Evolutionary conservation across 129 eudicot genomes (phyloP), one percentile per base, ranked within the genome.

Genomic region (Flaveria ramosissima): DNA sequence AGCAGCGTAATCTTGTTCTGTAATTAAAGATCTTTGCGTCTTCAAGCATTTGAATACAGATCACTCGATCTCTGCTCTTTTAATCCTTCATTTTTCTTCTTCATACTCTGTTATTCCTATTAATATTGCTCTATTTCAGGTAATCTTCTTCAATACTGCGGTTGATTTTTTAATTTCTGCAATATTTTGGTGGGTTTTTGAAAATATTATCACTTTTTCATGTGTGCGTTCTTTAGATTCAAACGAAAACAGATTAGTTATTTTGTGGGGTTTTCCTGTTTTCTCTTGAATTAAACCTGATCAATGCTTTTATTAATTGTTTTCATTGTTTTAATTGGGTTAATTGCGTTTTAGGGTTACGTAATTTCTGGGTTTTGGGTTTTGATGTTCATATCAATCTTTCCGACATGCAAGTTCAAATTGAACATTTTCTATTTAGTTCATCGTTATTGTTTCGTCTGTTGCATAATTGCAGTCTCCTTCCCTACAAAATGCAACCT

Each of bases 321-420:
- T 24, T 75, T 74, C 27, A 4, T 36, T 36, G 7, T 36, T 36
- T 36, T 36, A 4, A 6, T 7, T 55, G 27, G 21, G 51, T 41
- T 73, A 53, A 26, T 55, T 17, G 30, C 68, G 12, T 55, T 17
- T 72, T 79, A 53, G 84, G 84, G 75, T 67, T 80, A 27, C 20
- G n/a, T 67, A 27, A 43, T 66, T 56, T 56, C 57, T 73, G 71
- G 84, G 80, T 72, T 72, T 72, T 79, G 67, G 74, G 83, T 68
- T 80, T 71, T 70, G 9, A 70, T 48, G 71, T 78, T 71, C 12
- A 13, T 3, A 48, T 61, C 51, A 19, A 27, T 59, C 23, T 57
- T 69, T 14, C 21, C 36, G 42, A 47, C 27, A 60, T 78, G 64
- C 41, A 36, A 36, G 41, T 5, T 36, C 1, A 36, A 36, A 5